These are phyloP conservation scores for Esteya vermicola DNA, from an alignment of 2,329 filamentous ascomycete genomes.

Conservation along the genomic window DNA sequence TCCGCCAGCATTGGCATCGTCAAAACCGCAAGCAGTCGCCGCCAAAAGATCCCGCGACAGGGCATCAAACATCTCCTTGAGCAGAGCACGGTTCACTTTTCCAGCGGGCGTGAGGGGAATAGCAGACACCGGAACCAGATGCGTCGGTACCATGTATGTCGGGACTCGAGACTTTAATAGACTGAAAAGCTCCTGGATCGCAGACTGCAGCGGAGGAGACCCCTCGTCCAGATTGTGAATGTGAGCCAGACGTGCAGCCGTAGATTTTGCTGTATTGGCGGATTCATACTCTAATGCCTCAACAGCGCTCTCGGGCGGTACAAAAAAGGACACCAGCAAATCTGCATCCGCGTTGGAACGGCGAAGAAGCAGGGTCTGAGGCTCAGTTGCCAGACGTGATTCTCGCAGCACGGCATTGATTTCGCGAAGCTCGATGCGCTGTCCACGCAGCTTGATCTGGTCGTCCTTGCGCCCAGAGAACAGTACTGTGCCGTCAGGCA, in stretches of 20 bases:
- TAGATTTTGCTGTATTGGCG: too few species aligned
- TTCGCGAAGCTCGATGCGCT: conserved; percentile 66
- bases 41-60: conserved; percentile 25
- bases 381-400: conserved; percentile 39
- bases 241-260: too few species aligned
- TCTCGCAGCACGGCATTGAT: conserved; percentile 50
- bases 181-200: conserved; percentile 43
- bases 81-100: conserved; percentile 50
- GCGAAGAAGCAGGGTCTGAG: conserved; percentile 45
- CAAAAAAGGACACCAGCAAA: conserved; percentile 57
- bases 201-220: too few species aligned
- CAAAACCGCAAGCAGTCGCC: background rate
- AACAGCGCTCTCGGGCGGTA: conserved; percentile 25
- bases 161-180: conserved; percentile 44
- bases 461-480: conserved; percentile 63
- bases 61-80: conserved; percentile 32
- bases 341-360: conserved; percentile 23
- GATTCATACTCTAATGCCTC: too few species aligned
- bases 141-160: conserved; percentile 65
- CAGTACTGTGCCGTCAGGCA: conserved; percentile 60
- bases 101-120: conserved; percentile 63
- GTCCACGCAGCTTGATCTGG: conserved; percentile 70
- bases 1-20: background rate
- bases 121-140: conserved; percentile 52
- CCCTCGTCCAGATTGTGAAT: too few species aligned